Base-by-base conservation (phyloP, 805 yeast species). In the Suhomyces vadensis region DNA sequence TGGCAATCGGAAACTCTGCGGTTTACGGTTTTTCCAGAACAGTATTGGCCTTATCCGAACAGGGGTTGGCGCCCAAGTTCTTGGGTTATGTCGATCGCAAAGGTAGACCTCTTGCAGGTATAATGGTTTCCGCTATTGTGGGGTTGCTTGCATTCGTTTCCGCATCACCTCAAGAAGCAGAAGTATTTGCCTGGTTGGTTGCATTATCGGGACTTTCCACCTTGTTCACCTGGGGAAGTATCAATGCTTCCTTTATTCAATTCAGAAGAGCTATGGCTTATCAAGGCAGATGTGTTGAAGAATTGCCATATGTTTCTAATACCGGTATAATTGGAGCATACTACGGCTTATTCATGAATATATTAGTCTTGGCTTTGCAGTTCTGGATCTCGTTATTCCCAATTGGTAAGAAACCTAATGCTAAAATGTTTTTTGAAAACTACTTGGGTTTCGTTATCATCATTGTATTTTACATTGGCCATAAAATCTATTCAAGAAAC, bases 291-390 rank as follows among this genome's bases (percentile, higher is more conserved):
- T 47, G 68, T 6, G 47, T 69, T 17, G 64, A 60, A 4, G 83
- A 80, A 33, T 65, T 83, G 39, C 85, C 85, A 1, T 83, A 73
- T 60, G 61, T 60, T 39, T 68, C 84, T 26, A 53, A 65, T n/a
- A 80, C 81, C 5, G 82, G 80, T 21, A 46, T 65, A 2, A 40
- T 44, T 47, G 72, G 72, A 8, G 57, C 65, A 1, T 52, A 50
- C 39, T 63, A 61, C 46, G 58, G 63, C 2, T 47, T 56, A 16
- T 19, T 58, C 8, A 56, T 63, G 48, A 55, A 63, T 21, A 37
- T 65, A 22, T 53, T 57, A 16, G 65, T 66, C 6, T 48, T 66
- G 26, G 50, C 55, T 7, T 57, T 66, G 38, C 69, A 65, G 50
- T 65, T 66, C 49, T 66, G 72, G 72, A 50, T 58, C 19, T 54